Percentiles rank a stretch among this genome's conserved stretches.
Conservation (phyloP, 805 yeast genomes). For the Candida michaelii region DNA sequence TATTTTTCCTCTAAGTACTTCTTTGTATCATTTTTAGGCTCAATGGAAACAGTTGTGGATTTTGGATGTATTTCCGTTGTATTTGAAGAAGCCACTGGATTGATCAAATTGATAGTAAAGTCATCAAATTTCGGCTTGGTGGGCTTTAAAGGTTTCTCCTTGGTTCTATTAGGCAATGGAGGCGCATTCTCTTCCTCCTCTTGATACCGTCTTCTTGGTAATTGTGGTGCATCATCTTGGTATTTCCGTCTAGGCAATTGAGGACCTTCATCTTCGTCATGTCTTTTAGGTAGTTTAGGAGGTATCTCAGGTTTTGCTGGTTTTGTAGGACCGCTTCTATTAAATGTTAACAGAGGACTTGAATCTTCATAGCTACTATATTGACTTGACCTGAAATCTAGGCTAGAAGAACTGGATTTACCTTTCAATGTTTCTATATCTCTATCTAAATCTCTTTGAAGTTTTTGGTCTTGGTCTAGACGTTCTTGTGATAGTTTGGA, state of each 20-base stretch:
- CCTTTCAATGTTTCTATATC: conserved; percentile 23
- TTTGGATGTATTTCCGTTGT: neutral
- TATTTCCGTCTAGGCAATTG: conserved; percentile 11
- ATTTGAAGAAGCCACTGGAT: conserved; percentile 17
- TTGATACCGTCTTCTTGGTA: conserved; percentile 11
- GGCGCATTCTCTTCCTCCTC: conserved; percentile 8
- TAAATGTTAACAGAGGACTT: conserved; percentile 13
- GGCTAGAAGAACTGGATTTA: neutral
- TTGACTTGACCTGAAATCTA: conserved; percentile 2
- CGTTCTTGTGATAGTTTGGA: conserved; percentile 38
- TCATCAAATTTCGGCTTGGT: conserved; percentile 5
- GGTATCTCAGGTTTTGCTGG: conserved; percentile 8
- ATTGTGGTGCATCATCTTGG: conserved; percentile 9
- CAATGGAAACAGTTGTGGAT: too few relatives aligned
- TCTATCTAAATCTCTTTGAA: conserved; percentile 33
- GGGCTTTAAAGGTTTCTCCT: conserved; percentile 3
- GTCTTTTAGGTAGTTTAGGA: conserved; percentile 5
- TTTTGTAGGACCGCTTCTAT: conserved; percentile 7
- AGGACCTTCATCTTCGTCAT: conserved; percentile 8
- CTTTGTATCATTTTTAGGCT: neutral
- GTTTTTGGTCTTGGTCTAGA: conserved; percentile 32
- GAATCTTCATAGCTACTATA: neutral
- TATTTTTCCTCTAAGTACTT: neutral
- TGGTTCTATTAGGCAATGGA: conserved; percentile 6
- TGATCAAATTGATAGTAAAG: conserved; percentile 17